These are phyloP conservation scores for Aquanectria penicillioides DNA, from an alignment of 2,329 filamentous ascomycete genomes.

Conservation along the genomic window DNA sequence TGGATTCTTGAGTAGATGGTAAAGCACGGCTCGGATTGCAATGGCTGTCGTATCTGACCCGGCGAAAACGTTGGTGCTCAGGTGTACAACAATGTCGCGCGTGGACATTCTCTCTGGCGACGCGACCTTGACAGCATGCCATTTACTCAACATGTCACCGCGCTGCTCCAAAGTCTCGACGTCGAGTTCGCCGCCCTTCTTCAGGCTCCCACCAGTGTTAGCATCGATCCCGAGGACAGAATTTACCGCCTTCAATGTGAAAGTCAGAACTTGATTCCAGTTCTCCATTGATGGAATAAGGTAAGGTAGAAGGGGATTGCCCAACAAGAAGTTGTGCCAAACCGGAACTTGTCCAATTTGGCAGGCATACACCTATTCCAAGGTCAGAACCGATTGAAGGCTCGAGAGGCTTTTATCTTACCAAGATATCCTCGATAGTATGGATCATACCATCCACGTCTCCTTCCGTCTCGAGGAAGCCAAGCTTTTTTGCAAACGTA, in stretches of 20 bases:
- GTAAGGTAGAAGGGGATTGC: slow-evolving; percentile 14
- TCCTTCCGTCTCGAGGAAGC: slow-evolving; percentile 56
- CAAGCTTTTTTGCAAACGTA: slow-evolving; percentile 50
- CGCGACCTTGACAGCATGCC: slow-evolving; percentile 25
- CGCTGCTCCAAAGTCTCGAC: slow-evolving; percentile 6
- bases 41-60: slow-evolving; percentile 59
- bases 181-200: slow-evolving; percentile 10
- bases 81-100: slow-evolving; percentile 11
- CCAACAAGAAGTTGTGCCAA: slow-evolving; percentile 18
- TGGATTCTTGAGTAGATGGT: slow-evolving; percentile 35
- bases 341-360: slow-evolving; percentile 18
- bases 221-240: neutral
- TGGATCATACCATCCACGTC: slow-evolving; percentile 56
- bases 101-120: slow-evolving; percentile 14
- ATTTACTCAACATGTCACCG: slow-evolving; percentile 18
- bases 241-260: slow-evolving; percentile 19
- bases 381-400: neutral
- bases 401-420: neutral
- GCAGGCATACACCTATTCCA: neutral
- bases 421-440: slow-evolving; percentile 13
- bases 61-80: slow-evolving; percentile 41
- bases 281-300: slow-evolving; percentile 19
- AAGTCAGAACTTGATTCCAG: slow-evolving; percentile 17
- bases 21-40: slow-evolving; percentile 53
- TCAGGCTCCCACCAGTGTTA: neutral